phyloP scores from a whole-genome alignment of 177 flowering plant species.

The Vitis hybrid region DNA sequence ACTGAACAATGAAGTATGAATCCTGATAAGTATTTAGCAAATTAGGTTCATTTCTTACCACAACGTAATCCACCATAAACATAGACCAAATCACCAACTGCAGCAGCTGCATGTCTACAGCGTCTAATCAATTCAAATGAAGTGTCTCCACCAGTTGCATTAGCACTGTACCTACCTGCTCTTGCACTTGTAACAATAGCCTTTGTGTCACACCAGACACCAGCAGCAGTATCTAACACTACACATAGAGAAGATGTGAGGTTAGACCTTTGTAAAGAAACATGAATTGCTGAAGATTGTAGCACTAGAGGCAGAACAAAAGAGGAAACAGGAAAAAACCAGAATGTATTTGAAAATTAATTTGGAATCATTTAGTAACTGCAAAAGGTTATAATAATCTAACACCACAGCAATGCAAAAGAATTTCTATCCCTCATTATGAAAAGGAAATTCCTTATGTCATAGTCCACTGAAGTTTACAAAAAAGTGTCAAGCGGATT shows the following conservation, averaged over 20 bases:
- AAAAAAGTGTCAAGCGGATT: too few relatives aligned
- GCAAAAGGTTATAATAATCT: too few relatives aligned
- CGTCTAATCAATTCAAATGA: constrained; percentile 95
- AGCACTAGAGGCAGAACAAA: too few relatives aligned
- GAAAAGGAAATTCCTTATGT: too few relatives aligned
- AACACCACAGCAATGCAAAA: too few relatives aligned
- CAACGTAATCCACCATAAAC: constrained; percentile 99
- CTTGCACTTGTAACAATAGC: constrained; percentile 96
- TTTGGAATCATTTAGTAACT: too few relatives aligned
- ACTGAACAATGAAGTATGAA: too few relatives aligned
- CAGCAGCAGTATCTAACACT: constrained; percentile 99
- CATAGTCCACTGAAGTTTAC: too few relatives aligned
- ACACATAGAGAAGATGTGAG: constrained; percentile 16
- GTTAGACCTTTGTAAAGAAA: constrained; percentile 6
- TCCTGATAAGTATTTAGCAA: neutral
- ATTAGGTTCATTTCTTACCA: constrained; percentile 51
- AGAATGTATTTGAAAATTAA: too few relatives aligned
- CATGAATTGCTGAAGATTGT: too few relatives aligned
- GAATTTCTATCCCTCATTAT: too few relatives aligned
- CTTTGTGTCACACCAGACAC: constrained; percentile 99
- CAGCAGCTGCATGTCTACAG: constrained; percentile 99
- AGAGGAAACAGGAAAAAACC: too few relatives aligned
- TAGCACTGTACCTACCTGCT: constrained; percentile 96
- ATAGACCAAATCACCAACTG: constrained; percentile 90
- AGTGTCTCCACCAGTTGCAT: constrained; percentile 99